Evolutionary conservation across 176 grass and related monocot genomes (phyloP).

Genomic region (Cocos nucifera): DNA sequence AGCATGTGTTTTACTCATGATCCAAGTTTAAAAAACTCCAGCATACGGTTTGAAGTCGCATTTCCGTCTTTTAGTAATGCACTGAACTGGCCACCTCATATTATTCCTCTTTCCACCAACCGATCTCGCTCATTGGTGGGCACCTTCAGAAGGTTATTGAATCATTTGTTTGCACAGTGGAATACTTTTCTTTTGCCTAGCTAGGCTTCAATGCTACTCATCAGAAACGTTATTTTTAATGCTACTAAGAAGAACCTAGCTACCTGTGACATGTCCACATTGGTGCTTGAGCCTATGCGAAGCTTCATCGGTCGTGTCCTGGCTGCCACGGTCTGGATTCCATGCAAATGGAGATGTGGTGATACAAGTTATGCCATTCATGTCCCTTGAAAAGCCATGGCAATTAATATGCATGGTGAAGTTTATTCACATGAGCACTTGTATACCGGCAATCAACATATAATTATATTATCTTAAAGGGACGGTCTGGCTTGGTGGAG

Average conservation of each 20-base stretch:
- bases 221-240: background rate
- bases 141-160: conserved; percentile 9
- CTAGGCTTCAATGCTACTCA: background rate
- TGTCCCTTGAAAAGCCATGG: no score
- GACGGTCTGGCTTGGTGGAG: conserved; percentile 27
- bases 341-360: background rate
- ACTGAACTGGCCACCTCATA: conserved; percentile 56
- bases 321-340: conserved; percentile 1
- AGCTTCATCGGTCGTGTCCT: conserved; percentile 19
- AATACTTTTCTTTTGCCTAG: conserved; percentile 10
- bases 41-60: conserved; percentile 35
- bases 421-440: no score
- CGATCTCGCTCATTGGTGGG: background rate
- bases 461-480: no score
- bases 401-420: no score
- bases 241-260: background rate
- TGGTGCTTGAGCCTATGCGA: conserved; percentile 8
- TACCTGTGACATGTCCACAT: no score
- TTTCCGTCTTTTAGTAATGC: conserved; percentile 16
- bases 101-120: conserved; percentile 48
- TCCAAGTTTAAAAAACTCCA: conserved; percentile 29
- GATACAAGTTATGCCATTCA: background rate
- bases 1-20: conserved; percentile 39
- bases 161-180: conserved; percentile 13
- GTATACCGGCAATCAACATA: no score